Evolutionary conservation across 2,329 filamentous ascomycete genomes (phyloP), one percentile per base, ranked within the genome.

Genomic region (Triangularia verruculosa): DNA sequence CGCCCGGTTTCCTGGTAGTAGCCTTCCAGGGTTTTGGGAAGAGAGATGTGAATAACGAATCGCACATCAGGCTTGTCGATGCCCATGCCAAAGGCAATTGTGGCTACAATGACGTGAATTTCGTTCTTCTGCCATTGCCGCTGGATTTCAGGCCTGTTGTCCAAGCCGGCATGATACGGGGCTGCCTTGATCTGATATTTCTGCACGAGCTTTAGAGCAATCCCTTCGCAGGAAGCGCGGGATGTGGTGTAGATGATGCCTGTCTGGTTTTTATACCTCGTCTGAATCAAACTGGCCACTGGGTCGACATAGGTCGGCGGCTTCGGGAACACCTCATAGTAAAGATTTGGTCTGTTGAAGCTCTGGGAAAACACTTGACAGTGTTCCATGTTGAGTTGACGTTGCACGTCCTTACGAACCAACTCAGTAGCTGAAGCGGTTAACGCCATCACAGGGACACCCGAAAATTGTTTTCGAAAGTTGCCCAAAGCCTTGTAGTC

Each of bases 71-170:
- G 86, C 75, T 99, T 99, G 79, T 99, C 95, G 68, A 99, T 99
- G n/a, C 95, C 95, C 95, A 99, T 99, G 6, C 95, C 95, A 74
- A 99, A 99, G 24, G 95, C 95, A 75, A 99, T 98, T 0, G 95
- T 99, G 20, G 95, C 96, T 57, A 99, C 95, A 52, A 99, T 96
- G 32, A 99, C 91, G 69, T 97, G 90, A 71, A 89, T 85, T 59
- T 81, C 78, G 5, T 93, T 92, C 52, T 78, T 79, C 75, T 99
- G 95, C 95, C 95, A 99, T 28, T 87, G 77, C 65, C 84, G 84
- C 75, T 98, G 94, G 4, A 95, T 84, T 6, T 82, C 74, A 1
- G 83, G 81, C 74, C 94, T 94, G 59, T 90, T 85, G 1, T 86
- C 79, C 77, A 99, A 87, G 4, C 83, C 86, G 12, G 94, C 95